A percentile compares a stretch with the other conserved stretches of the same genome.
Conservation (phyloP, 768 basidiomycete genomes). For the Lepiota brunneoincarnata region DNA sequence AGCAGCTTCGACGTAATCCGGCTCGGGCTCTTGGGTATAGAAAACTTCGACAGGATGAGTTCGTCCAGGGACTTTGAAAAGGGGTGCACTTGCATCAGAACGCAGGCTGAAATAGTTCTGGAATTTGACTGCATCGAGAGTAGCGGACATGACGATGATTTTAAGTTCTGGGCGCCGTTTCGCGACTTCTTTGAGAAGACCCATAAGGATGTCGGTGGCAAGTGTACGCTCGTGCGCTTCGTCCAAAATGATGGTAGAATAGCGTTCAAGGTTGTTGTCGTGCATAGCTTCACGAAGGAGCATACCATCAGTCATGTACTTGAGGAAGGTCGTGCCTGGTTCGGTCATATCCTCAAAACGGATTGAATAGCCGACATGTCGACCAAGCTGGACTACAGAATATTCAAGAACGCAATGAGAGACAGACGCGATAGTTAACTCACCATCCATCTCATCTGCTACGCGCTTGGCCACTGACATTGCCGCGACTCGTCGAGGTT, state of each 20-base stretch:
- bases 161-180: conserved; percentile 85
- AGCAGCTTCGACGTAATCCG: conserved; percentile 96
- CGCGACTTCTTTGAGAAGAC: conserved; percentile 83
- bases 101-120: conserved; percentile 84
- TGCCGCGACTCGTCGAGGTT: conserved; percentile 93
- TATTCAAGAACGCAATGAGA: neutral
- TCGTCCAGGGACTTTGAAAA: conserved; percentile 90
- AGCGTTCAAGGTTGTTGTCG: conserved; percentile 82
- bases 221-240: conserved; percentile 98
- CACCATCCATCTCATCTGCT: conserved; percentile 98
- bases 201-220: conserved; percentile 98
- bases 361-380: conserved; percentile 96
- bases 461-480: conserved; percentile 99
- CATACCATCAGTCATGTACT: conserved; percentile 99
- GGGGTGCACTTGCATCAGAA: conserved; percentile 51
- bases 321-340: conserved; percentile 87
- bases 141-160: conserved; percentile 98
- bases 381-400: conserved; percentile 79
- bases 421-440: conserved; percentile 24
- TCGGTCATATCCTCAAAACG: conserved; percentile 98
- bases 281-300: conserved; percentile 98
- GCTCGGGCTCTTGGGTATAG: conserved; percentile 89
- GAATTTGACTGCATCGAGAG: conserved; percentile 95
- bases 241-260: conserved; percentile 97
- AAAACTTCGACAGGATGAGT: conserved; percentile 96